A percentile compares a stretch with the other conserved stretches of the same genome.
These are phyloP conservation scores for Furcasterigmium sp. DNA, from an alignment of 2,329 filamentous ascomycete genomes.

Conservation along the genomic window DNA sequence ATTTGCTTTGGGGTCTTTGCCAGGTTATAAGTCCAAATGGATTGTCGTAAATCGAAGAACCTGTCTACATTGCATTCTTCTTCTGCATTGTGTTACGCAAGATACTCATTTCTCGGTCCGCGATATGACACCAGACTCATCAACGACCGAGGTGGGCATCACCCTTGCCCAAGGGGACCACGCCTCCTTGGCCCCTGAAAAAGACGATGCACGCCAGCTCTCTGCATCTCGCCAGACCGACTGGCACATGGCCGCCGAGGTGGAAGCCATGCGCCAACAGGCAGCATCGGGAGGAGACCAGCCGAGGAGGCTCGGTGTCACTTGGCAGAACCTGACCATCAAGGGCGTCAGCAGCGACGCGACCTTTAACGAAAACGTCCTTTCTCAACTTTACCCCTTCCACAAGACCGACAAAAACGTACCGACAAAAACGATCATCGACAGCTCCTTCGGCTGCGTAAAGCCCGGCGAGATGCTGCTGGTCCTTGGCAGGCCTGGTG, in stretches of 20 bases:
- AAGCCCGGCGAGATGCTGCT: slow-evolving; percentile 31
- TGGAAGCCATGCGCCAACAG: background rate
- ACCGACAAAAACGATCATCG: slow-evolving; percentile 16
- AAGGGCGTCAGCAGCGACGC: slow-evolving; percentile 11
- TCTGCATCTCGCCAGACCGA: too few relatives aligned
- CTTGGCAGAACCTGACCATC: slow-evolving; percentile 15
- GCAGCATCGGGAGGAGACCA: background rate
- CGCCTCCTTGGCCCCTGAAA: too few relatives aligned
- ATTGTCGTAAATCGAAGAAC: too few relatives aligned
- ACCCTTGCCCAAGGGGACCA: too few relatives aligned
- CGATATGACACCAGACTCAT: too few relatives aligned
- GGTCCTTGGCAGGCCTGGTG: slow-evolving; percentile 63
- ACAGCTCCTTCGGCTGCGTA: slow-evolving; percentile 27
- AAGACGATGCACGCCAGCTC: too few relatives aligned
- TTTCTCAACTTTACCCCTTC: slow-evolving; percentile 3
- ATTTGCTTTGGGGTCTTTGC: too few relatives aligned
- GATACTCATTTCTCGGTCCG: too few relatives aligned
- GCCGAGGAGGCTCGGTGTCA: slow-evolving; percentile 12
- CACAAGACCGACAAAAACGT: background rate
- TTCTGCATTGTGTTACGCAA: too few relatives aligned
- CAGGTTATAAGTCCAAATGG: too few relatives aligned
- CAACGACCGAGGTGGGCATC: too few relatives aligned
- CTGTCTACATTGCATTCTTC: too few relatives aligned
- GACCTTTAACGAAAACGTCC: slow-evolving; percentile 14
- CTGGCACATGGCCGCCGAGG: slow-evolving; percentile 3